Percentiles rank a stretch among this genome's conserved stretches.
Conservation (phyloP, 805 yeast genomes). For the Wickerhamomyces rabaulensis region DNA sequence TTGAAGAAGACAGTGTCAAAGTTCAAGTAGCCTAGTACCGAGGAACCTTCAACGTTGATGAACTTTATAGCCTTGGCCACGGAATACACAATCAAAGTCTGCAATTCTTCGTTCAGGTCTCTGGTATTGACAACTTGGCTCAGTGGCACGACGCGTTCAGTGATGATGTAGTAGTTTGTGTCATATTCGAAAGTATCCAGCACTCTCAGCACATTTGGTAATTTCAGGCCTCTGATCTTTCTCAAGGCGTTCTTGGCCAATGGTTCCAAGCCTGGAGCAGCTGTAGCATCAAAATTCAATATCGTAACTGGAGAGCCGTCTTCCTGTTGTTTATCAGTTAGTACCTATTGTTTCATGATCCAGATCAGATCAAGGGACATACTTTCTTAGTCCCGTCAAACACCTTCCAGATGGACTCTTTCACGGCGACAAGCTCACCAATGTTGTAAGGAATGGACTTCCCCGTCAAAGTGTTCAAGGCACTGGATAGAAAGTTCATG, state of each 20-base stretch:
- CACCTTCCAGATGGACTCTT: conserved; percentile 51
- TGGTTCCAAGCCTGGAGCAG: conserved; percentile 29
- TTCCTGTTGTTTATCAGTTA: conserved; percentile 35
- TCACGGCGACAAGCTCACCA: conserved; percentile 36
- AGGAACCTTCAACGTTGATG: conserved; percentile 47
- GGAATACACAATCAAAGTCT: conserved; percentile 51
- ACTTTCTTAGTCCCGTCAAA: conserved; percentile 49
- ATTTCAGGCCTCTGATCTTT: conserved; percentile 49
- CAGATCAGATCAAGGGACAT: conserved; percentile 7
- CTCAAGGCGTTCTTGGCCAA: conserved; percentile 40
- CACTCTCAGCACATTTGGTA: conserved; percentile 64
- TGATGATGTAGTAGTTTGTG: conserved; percentile 48
- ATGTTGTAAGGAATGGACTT: conserved; percentile 52
- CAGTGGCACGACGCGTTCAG: conserved; percentile 63
- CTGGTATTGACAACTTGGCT: conserved; percentile 30
- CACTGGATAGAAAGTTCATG: conserved; percentile 68
- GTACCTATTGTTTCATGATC: neutral
- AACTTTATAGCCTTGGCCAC: conserved; percentile 50
- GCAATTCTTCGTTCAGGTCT: conserved; percentile 28
- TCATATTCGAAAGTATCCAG: conserved; percentile 65
- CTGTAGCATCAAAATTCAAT: conserved; percentile 54
- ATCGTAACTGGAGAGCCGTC: conserved; percentile 51
- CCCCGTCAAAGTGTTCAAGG: conserved; percentile 54
- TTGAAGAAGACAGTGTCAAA: conserved; percentile 58
- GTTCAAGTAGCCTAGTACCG: conserved; percentile 61